A percentile compares a stretch with the other conserved stretches of the same genome.
Conservation (phyloP, 192 early-diverging fungal genomes). For the Coemansia sp. region DNA sequence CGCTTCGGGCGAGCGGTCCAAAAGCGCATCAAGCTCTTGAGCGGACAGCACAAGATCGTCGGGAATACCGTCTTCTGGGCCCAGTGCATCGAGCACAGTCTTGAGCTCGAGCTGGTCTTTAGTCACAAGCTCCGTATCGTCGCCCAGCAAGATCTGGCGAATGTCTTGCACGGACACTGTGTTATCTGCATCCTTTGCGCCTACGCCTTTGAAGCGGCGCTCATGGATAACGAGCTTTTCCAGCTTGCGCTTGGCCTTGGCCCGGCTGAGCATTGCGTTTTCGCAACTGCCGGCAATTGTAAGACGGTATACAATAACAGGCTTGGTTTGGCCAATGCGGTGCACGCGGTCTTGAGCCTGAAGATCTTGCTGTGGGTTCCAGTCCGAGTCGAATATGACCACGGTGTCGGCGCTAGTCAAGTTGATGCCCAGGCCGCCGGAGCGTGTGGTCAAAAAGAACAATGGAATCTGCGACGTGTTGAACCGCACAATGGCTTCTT, state of each 20-base stretch:
- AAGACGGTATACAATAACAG: slow-evolving; percentile 89
- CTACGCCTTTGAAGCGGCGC: slow-evolving; percentile 66
- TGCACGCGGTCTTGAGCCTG: slow-evolving; percentile 97
- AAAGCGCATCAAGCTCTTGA: slow-evolving; percentile 28
- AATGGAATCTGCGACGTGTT: slow-evolving; percentile 57
- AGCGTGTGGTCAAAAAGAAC: slow-evolving; percentile 92
- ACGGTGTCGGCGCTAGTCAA: slow-evolving; percentile 96
- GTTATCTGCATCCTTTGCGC: not conserved
- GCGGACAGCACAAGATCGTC: slow-evolving; percentile 25
- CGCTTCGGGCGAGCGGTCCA: slow-evolving; percentile 36
- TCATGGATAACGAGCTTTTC: slow-evolving; percentile 97
- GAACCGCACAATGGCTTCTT: slow-evolving; percentile 58
- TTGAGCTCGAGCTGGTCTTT: slow-evolving; percentile 28
- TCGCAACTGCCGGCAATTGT: slow-evolving; percentile 85
- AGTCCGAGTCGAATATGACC: slow-evolving; percentile 93
- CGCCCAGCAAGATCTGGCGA: slow-evolving; percentile 68
- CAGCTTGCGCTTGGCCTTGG: slow-evolving; percentile 80
- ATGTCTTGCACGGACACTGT: slow-evolving; percentile 62
- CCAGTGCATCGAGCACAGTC: slow-evolving; percentile 19
- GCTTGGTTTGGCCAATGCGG: slow-evolving; percentile 90
- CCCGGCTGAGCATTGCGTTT: slow-evolving; percentile 74
- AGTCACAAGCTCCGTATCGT: slow-evolving; percentile 64
- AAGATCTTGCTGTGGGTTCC: slow-evolving; percentile 98
- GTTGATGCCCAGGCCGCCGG: slow-evolving; percentile 97
- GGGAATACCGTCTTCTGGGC: slow-evolving; percentile 23